Evolutionary conservation across 768 basidiomycete species (phyloP), one percentile per base, ranked within the genome.

Genomic region (Rhodotorula paludigena): DNA sequence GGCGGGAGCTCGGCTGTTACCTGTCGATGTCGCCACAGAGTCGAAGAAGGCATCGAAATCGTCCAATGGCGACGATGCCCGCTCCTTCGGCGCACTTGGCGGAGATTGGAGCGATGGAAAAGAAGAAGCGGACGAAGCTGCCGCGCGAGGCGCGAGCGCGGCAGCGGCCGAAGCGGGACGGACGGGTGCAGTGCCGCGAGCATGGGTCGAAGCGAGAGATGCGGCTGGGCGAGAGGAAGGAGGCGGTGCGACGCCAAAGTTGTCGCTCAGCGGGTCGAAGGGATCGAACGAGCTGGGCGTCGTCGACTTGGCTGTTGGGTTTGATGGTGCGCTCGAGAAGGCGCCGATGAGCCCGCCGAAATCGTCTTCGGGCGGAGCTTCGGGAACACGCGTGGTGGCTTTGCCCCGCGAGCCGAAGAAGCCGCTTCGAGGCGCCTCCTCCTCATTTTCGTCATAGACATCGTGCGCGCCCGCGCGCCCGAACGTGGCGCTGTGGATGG

Each of bases 331-430:
- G 5, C 45, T 35, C 20, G 69, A 47, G 35, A 72, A 51, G 14
- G 62, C 59, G 16, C 66, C 71, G 16, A 65, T 30, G 3, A 72
- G 41, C 0, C 71, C 71, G 21, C 64, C 64, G 23, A 72, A 72
- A 6, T 68, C 66, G 32, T 72, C 64, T n/a, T 63, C 61, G 4
- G 63, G 60, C 32, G 71, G 59, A 5, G 47, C 60, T 0, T 33
- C 21, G 11, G 63, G 55, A 2, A 60, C 30, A 8, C 49, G 56
- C 33, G 53, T 23, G 0, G n/a, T 12, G 23, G 30, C 8, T 30
- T 30, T 30, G 36, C 64, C 38, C 16, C 47, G 83, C 79, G 94
- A 91, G 44, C 92, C 93, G 68, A 97, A 94, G 51, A 87, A 90
- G 68, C 10, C 90, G 89, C 59, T 81, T 83, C 82, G 88, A 10